Evolutionary conservation across 306 rosid species (phyloP).

Genomic region (Glycine soja): DNA sequence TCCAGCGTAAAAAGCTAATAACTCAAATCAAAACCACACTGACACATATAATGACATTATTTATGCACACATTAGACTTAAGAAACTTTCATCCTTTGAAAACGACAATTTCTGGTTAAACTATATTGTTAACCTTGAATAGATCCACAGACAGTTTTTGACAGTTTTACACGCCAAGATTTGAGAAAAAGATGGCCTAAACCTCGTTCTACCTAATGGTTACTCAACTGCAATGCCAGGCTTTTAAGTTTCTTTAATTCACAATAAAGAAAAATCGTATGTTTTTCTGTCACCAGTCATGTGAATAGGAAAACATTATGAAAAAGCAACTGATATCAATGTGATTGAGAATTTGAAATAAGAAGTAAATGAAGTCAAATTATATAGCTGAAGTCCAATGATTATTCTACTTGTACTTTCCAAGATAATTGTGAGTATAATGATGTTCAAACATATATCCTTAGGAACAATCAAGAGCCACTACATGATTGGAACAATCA

Average conservation of each 20-base stretch:
- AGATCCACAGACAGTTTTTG: slow-evolving; percentile 4
- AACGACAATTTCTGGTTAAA: not conserved
- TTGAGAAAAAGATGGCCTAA: slow-evolving; percentile 25
- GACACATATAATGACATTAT: slow-evolving; percentile 8
- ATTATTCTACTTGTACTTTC: no score
- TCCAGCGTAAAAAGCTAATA: not conserved
- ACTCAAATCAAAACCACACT: slow-evolving; percentile 12
- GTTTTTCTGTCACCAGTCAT: no score
- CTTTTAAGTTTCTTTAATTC: slow-evolving; percentile 8
- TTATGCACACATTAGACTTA: not conserved
- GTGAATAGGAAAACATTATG: no score
- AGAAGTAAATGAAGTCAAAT: no score
- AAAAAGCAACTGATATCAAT: no score
- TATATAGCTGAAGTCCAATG: no score
- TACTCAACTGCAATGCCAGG: not conserved
- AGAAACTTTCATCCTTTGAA: slow-evolving; percentile 29
- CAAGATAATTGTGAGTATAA: no score
- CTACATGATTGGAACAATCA: no score
- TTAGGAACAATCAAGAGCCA: no score
- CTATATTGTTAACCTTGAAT: not conserved
- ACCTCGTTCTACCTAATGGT: not conserved
- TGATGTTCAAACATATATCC: no score
- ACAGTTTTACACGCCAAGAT: not conserved
- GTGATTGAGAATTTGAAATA: no score
- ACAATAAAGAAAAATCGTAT: not conserved